Base-by-base conservation (phyloP, 2,329 filamentous ascomycete genomes). In the Lasiodiplodia citricola region DNA sequence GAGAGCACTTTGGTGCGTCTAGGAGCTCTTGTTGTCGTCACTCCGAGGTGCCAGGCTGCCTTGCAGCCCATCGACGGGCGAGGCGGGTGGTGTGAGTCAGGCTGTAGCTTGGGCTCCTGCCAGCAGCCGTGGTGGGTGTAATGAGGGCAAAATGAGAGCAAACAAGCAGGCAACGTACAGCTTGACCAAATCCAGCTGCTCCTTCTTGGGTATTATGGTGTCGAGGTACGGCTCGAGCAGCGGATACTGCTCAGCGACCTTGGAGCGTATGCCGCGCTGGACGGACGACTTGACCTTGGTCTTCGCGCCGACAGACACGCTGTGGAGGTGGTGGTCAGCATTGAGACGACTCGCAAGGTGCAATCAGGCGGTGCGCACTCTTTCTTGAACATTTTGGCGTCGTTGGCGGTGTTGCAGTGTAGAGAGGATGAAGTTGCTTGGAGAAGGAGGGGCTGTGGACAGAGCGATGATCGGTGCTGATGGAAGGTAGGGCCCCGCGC, bases 261-360 rank as follows among this genome's bases (percentile, higher is more conserved):
- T 92, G 76, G 90, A 87, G 74, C 96, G 92, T 75, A 99, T 90
- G 72, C 85, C 88, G 77, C 96, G 92, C 84, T 97, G 94, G 68
- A 93, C 93, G 28, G 94, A 97, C 72, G 95, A 97, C 84, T 98
- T 99, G 82, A 98, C 93, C 86, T 98, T 98, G 75, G 94, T 93
- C 84, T 96, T 97, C 68, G 92, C 90, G 73, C 91, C 89, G 31
- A 91, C 83, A 75, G 89, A 84, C 79, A 97, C 90, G 73, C 92
- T 95, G 72, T 73, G 75, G 58, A 25, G 51, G 13, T 57, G 3
- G 21, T 60, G 70, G 70, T 70, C 21, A 63, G 69, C 31, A 38
- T 35, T 65, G 66, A 25, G 35, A 73, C 69, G 66, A 70, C 47
- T 16, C 57, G 25, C 55, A 21, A 8, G 14, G 21, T 16, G 31